Evolutionary conservation across 768 basidiomycete genomes (phyloP), one percentile per base, ranked within the genome.

Genomic region (Amanita muscaria): DNA sequence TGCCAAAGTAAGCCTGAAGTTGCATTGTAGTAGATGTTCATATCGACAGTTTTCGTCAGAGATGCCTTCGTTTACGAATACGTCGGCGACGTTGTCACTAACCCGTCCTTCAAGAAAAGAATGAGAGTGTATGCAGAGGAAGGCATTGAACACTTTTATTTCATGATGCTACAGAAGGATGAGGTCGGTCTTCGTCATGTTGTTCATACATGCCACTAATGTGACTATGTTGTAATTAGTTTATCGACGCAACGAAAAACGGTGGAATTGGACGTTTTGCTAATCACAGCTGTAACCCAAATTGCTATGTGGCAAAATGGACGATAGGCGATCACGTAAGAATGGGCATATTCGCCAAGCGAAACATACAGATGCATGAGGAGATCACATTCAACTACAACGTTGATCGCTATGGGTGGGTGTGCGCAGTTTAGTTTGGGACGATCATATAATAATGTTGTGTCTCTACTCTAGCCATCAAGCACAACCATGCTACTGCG

Each of bases 351-450:
- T 99, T 98, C 56, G 82, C 94, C n/a, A 90, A 83, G 55, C 74
- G 89, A 33, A 51, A 70, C 42, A 83, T 97, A 52, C 62, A 73
- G 58, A 77, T 76, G 58, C 62, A 88, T 50, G 92, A 96, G 57
- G 93, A 97, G 63, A 63, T 97, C 53, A 98, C 96, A 0, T 98
- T 98, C 70, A 98, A 99, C 64, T 99, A 99, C 61, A 99, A 99
- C 60, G 96, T 98, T 31, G 96, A 98, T 63, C 89, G 96, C 47
- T 99, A 99, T 56, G 96, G 94, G 94, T 93, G 49, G 39, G 83
- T 69, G 3, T 40, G 8, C 14, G 23, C 9, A 5, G 15, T 15
- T 15, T 12, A 24, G 21, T 19, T 51, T 16, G 44, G 25, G 18
- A 21, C 41, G n/a, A 42, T 45, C 5, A 31, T 38, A 7, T 29